Evolutionary conservation across 306 rosid genomes (phyloP).

Genomic region (Castanea sativa): DNA sequence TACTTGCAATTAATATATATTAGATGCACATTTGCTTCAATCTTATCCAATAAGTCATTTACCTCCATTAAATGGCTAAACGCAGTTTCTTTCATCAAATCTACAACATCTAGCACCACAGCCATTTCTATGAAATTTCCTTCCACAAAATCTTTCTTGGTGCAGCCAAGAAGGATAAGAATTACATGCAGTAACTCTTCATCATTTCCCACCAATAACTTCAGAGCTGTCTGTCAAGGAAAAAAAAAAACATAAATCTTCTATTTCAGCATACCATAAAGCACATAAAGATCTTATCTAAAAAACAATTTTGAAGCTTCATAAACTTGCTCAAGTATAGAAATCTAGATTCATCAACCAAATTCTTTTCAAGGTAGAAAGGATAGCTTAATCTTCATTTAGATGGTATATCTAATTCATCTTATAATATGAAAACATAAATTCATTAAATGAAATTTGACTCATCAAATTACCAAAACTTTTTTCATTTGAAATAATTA

Average conservation of each 20-base stretch:
- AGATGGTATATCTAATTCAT: neutral
- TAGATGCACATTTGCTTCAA: conserved; percentile 1
- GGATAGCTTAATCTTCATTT: neutral
- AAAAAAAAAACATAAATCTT: conserved; percentile 4
- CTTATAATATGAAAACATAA: neutral
- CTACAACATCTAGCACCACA: conserved; percentile 32
- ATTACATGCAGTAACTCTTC: conserved; percentile 61
- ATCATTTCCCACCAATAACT: conserved; percentile 63
- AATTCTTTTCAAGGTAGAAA: neutral
- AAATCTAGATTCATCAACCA: neutral
- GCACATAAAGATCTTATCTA: conserved; percentile 6
- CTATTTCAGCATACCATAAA: conserved; percentile 11
- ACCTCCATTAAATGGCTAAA: conserved; percentile 98
- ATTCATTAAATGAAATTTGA: neutral
- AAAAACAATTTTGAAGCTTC: neutral
- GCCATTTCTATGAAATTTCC: conserved; percentile 39
- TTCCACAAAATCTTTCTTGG: conserved; percentile 38
- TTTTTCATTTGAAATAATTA: neutral
- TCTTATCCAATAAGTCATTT: conserved; percentile 19
- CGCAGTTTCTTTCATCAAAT: conserved; percentile 64
- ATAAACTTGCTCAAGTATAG: neutral
- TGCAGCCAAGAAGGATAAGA: conserved; percentile 74
- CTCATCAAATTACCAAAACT: neutral
- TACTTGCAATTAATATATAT: conserved; percentile 1
- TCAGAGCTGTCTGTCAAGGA: conserved; percentile 68